These are phyloP conservation scores for Diutina catenulata DNA, from an alignment of 1,139 yeast genomes.

Conservation along the genomic window DNA sequence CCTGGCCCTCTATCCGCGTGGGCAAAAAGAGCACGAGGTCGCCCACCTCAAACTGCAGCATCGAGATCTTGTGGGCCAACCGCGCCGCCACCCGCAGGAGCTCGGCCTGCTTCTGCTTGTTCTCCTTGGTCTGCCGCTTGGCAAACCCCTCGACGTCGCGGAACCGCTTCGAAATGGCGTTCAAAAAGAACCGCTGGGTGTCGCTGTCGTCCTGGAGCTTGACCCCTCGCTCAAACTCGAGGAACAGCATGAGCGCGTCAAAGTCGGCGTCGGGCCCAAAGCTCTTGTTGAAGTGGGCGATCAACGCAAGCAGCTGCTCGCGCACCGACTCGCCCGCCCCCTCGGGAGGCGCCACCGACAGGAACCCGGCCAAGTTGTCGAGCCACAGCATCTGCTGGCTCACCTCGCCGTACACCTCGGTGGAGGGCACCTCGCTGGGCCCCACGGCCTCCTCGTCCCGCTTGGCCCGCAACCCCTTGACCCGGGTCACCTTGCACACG, in stretches of 20 bases:
- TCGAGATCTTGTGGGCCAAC: conserved; percentile 44
- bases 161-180: conserved; percentile 66
- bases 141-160: conserved; percentile 90
- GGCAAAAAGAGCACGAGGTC: conserved; percentile 80
- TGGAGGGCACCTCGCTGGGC: background rate
- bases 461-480: conserved; percentile 52
- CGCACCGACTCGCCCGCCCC: background rate
- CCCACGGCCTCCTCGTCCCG: conserved; percentile 11
- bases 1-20: conserved; percentile 31
- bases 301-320: background rate
- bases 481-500: conserved; percentile 43
- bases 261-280: background rate
- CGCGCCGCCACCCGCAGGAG: conserved; percentile 12
- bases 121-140: conserved; percentile 71
- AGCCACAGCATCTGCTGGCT: background rate
- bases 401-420: background rate
- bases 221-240: background rate
- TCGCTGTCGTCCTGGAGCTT: conserved; percentile 1
- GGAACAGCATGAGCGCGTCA: background rate
- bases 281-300: background rate
- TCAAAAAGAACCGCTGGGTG: conserved; percentile 32
- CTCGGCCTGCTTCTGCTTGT: conserved; percentile 39
- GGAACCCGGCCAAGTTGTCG: background rate
- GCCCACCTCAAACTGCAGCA: conserved; percentile 51
- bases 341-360: background rate